Evolutionary conservation across 257 asterid species (phyloP), one percentile per base, ranked within the genome.

Genomic region (Solanum dulcamara): DNA sequence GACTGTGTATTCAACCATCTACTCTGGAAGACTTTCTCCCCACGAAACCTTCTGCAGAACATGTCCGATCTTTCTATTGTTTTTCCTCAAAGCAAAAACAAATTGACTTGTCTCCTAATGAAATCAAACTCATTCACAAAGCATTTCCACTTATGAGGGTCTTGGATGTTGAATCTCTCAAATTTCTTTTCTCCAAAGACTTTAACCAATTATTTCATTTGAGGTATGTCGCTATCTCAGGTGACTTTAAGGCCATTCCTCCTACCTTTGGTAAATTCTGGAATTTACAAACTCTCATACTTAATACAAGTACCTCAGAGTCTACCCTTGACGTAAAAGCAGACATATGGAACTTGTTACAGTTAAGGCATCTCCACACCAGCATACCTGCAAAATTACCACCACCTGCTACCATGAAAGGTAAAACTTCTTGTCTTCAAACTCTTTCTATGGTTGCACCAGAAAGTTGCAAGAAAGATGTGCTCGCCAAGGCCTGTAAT

Each of bases 371-470:
- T 24, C 59, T 74, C 1, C 53, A 57, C n/a, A 37, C 84, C 10
- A 91, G 84, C 40, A 91, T 93, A 44, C 88, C 92, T 24, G 92
- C 92, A 15, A 20, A 89, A 60, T 57, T 92, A 62, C 89, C 89
- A 0, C 59, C 89, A 44, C 90, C 92, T 2, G 84, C 68, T 60
- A 46, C 87, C 71, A 70, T 89, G 68, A 37, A 7, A 20, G n/a
- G 70, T 82, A 24, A 64, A 42, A 1, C 92, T 50, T 11, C 83
- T 60, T 28, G 20, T 48, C 68, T 94, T 5, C 97, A 92, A 88
- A 94, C 97, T 13, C 92, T 93, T 30, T 90, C 92, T 0, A 80
- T 91, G 3, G 88, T 94, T 55, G 86, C 98, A 4, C 94, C 95
- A 0, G 96, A 93, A 12, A 90, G 94, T 75, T 92, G 96, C 90